A percentile compares a stretch with the other conserved stretches of the same genome.
Evolutionary conservation across 2,329 filamentous ascomycete genomes (phyloP).

Genomic region (Trichoderma polysporum): DNA sequence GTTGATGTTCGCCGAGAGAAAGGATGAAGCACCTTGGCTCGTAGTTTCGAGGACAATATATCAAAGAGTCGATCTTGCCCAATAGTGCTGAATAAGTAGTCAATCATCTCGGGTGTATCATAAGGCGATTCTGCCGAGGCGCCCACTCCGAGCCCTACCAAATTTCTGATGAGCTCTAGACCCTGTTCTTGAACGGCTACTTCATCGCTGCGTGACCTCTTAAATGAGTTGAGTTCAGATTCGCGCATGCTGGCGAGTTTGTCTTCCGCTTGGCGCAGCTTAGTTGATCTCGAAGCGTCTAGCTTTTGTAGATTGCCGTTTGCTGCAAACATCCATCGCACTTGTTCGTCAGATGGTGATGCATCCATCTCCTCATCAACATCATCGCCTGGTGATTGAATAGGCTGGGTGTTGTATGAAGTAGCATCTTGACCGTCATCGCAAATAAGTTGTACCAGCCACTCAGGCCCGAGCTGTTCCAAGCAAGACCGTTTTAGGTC

Average conservation of each 20-base stretch:
- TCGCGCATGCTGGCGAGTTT: conserved; percentile 57
- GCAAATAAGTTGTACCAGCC: conserved; percentile 77
- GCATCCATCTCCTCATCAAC: conserved; percentile 60
- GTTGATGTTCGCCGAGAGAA: conserved; percentile 45
- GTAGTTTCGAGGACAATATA: conserved; percentile 76
- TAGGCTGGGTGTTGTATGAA: conserved; percentile 39
- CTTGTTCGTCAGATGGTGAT: conserved; percentile 47
- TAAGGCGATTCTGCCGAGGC: conserved; percentile 49
- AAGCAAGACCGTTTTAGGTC: conserved; percentile 75
- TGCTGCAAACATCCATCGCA: conserved; percentile 37
- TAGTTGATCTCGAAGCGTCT: conserved; percentile 39
- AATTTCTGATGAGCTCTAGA: conserved; percentile 84
- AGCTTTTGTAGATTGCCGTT: conserved; percentile 36
- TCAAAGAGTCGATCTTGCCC: conserved; percentile 78
- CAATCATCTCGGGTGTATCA: conserved; percentile 72
- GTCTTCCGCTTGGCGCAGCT: conserved; percentile 50
- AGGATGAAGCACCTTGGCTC: conserved; percentile 56
- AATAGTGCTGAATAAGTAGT: conserved; percentile 74
- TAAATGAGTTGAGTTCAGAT: conserved; percentile 64
- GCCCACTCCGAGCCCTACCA: conserved; percentile 63
- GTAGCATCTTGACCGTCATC: conserved; percentile 58
- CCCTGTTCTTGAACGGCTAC: conserved; percentile 87
- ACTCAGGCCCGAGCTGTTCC: conserved; percentile 72
- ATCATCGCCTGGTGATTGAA: conserved; percentile 37
- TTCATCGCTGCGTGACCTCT: conserved; percentile 73